Conservation (phyloP, 1,139 yeast genomes). For the Kodamaea derodonti region DNA sequence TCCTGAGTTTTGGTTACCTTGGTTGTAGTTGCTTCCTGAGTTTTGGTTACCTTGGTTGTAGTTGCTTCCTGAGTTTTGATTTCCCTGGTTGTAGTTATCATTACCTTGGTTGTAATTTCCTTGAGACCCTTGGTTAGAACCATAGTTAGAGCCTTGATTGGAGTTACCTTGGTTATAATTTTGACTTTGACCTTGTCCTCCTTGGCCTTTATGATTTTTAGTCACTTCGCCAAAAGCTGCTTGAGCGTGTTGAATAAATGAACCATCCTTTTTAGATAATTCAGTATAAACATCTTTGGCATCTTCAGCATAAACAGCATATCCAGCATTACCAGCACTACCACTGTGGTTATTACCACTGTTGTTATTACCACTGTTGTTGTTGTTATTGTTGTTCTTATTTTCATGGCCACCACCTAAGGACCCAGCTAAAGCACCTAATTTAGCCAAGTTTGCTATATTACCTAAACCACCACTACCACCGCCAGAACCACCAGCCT, state of each 20-base stretch:
- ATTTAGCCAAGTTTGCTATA: conserved; percentile 6
- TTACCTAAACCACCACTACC: conserved; percentile 6
- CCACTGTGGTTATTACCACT: conserved; percentile 7
- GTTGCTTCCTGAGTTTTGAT: conserved; percentile 1
- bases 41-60: conserved; percentile 2
- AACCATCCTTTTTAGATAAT: conserved; percentile 28
- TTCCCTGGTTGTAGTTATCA: conserved; percentile 1
- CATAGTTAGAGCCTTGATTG: neutral
- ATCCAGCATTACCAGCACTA: conserved; percentile 6
- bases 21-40: neutral
- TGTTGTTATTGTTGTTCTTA: conserved; percentile 10
- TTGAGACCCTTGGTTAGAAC: neutral
- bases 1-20: conserved; percentile 1
- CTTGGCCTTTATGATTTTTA: conserved; percentile 10
- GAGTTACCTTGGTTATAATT: conserved; percentile 1
- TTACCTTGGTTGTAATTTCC: conserved; percentile 1
- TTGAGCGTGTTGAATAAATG: conserved; percentile 31
- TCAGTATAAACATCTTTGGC: conserved; percentile 32
- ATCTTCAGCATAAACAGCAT: conserved; percentile 23
- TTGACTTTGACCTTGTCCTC: conserved; percentile 1
- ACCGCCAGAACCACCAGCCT: conserved; percentile 3
- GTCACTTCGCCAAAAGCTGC: conserved; percentile 26
- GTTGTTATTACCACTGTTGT: conserved; percentile 14
- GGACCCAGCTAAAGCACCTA: conserved; percentile 1
- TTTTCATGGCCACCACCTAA: conserved; percentile 1